These are phyloP conservation scores for Fusarium tjaetaba DNA, from an alignment of 2,329 filamentous ascomycete species.

Conservation along the genomic window DNA sequence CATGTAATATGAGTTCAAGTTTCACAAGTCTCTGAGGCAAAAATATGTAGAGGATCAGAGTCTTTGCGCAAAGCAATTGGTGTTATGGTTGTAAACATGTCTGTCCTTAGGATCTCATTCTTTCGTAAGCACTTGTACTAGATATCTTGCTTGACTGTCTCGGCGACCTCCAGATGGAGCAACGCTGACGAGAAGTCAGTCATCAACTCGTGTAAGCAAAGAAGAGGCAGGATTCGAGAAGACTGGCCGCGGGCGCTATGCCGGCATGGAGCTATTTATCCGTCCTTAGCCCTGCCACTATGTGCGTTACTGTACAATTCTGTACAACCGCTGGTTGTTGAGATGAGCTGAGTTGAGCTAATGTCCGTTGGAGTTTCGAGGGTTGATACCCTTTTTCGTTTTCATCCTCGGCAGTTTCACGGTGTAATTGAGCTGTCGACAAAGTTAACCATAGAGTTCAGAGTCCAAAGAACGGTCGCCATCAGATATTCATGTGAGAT, in stretches of 20 bases:
- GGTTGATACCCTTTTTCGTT: conserved; percentile 5
- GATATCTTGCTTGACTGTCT: conserved; percentile 1
- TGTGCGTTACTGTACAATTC: conserved; percentile 1
- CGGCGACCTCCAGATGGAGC: conserved; percentile 15
- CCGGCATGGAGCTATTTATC: conserved; percentile 31
- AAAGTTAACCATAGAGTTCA: conserved; percentile 1
- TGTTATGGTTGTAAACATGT: not conserved
- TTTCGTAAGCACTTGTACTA: conserved; percentile 22
- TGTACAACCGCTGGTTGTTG: not conserved
- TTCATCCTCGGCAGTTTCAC: conserved; percentile 35
- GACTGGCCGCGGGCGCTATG: conserved; percentile 5
- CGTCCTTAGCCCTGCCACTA: conserved; percentile 19
- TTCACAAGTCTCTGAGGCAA: not conserved
- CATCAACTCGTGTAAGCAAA: conserved; percentile 7
- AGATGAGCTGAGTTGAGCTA: conserved; percentile 1
- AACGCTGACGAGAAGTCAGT: conserved; percentile 16
- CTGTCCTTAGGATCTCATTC: not conserved
- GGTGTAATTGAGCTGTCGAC: conserved; percentile 16
- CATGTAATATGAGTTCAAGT: conserved; percentile 19
- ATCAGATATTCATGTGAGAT: not conserved
- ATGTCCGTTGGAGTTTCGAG: conserved; percentile 5
- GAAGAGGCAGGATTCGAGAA: not conserved
- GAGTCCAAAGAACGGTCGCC: not conserved
- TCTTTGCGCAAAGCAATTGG: not conserved
- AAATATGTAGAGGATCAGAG: not conserved